A percentile compares a stretch with the other conserved stretches of the same genome.
Evolutionary conservation across 2,329 filamentous ascomycete species (phyloP).

Genomic region (Cladorrhinum sp.): DNA sequence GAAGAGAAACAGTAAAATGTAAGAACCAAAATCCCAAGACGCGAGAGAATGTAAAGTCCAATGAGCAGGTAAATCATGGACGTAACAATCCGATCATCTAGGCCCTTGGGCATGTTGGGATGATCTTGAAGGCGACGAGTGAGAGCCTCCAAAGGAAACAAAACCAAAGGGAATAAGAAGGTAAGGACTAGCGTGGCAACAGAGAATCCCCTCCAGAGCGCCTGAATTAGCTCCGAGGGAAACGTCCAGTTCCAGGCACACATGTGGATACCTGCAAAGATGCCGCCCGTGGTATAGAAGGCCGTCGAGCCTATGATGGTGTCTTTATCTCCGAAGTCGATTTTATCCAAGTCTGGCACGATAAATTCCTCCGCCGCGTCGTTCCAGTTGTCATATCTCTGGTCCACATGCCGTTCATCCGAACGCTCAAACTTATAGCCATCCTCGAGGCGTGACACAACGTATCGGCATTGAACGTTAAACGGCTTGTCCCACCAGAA

Average conservation of each 20-base stretch:
- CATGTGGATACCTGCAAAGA: conserved; percentile 11
- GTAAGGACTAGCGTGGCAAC: background rate
- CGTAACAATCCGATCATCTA: too few relatives aligned
- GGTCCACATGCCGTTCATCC: too few relatives aligned
- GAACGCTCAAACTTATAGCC: too few relatives aligned
- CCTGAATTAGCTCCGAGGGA: conserved; percentile 4
- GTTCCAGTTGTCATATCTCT: too few relatives aligned
- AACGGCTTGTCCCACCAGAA: conserved; percentile 18
- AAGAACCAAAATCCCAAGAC: conserved; percentile 4
- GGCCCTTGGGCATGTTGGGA: too few relatives aligned
- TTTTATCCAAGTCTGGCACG: too few relatives aligned
- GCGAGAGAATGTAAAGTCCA: conserved; percentile 2
- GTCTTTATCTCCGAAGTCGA: too few relatives aligned
- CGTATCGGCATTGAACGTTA: background rate
- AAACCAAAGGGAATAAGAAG: too few relatives aligned
- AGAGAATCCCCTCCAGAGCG: conserved; percentile 4
- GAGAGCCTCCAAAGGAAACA: too few relatives aligned
- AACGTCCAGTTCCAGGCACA: conserved; percentile 16
- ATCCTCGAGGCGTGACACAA: too few relatives aligned
- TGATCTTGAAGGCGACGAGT: too few relatives aligned
- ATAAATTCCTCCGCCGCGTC: too few relatives aligned
- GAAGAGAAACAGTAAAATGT: conserved; percentile 13
- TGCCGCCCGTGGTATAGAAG: background rate
- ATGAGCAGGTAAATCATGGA: background rate
- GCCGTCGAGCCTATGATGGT: background rate